phyloP scores from a whole-genome alignment of 495 filamentous ascomycete species.

The Lepraria neglecta region DNA sequence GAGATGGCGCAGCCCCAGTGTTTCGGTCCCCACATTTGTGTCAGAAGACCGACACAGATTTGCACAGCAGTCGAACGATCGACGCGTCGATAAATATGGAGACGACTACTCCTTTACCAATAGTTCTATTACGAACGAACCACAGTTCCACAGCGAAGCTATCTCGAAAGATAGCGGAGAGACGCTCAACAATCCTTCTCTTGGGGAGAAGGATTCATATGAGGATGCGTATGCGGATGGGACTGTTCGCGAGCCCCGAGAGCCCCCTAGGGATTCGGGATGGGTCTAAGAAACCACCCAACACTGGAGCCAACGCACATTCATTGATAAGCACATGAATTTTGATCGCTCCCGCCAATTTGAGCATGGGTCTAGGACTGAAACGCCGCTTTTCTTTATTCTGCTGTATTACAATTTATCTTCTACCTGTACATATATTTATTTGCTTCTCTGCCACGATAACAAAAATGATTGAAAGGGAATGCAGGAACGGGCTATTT shows the following conservation, averaged over 20 bases:
- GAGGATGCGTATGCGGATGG: neutral
- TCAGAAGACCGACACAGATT: neutral
- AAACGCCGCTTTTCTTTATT: no score
- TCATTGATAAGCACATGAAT: neutral
- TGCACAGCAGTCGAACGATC: neutral
- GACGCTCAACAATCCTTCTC: neutral
- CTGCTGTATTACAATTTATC: no score
- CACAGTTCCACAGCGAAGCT: neutral
- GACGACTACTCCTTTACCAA: neutral
- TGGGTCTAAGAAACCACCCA: neutral
- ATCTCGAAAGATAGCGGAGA: neutral
- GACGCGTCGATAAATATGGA: neutral
- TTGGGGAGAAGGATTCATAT: neutral
- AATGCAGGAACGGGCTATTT: no score
- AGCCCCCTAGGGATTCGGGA: neutral
- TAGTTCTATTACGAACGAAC: neutral
- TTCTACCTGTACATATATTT: no score
- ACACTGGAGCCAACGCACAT: no score
- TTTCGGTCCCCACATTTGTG: neutral
- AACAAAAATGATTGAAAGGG: no score
- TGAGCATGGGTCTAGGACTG: neutral
- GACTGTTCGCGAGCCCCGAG: neutral
- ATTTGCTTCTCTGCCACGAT: no score
- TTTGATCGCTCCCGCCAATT: neutral
- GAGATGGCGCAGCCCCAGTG: constrained; percentile 12